Percentiles rank a stretch among this genome's conserved stretches.
These are phyloP conservation scores for Starmerella kuoi DNA, from an alignment of 805 yeast genomes.

Conservation along the genomic window DNA sequence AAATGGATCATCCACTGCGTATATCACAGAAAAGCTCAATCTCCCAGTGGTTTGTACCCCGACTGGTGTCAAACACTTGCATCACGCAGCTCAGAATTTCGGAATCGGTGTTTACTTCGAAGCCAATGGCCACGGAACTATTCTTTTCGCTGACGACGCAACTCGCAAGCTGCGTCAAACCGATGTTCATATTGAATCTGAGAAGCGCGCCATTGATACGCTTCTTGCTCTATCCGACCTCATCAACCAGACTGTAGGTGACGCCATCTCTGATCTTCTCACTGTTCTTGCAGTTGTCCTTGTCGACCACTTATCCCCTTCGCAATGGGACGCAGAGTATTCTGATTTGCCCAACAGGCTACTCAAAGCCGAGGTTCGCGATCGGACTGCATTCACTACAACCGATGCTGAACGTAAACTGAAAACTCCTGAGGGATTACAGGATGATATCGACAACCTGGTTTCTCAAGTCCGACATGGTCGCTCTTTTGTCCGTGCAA, in stretches of 20 bases:
- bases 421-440: constrained; percentile 66
- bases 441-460: constrained; percentile 51
- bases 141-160: constrained; percentile 53
- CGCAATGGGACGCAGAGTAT: constrained; percentile 65
- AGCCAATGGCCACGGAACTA: constrained; percentile 99
- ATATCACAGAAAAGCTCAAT: constrained; percentile 45
- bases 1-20: constrained; percentile 79
- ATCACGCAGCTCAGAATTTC: constrained; percentile 62
- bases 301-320: constrained; percentile 46
- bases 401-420: constrained; percentile 83
- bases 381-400: constrained; percentile 66
- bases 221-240: constrained; percentile 52
- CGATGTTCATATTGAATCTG: constrained; percentile 34
- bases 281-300: constrained; percentile 56
- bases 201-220: constrained; percentile 40
- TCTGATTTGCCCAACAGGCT: constrained; percentile 77
- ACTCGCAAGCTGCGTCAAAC: constrained; percentile 32
- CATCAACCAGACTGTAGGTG: constrained; percentile 97
- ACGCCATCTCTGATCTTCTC: constrained; percentile 85
- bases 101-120: constrained; percentile 93
- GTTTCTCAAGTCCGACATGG: constrained; percentile 49
- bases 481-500: constrained; percentile 88
- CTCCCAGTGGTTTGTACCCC: constrained; percentile 80
- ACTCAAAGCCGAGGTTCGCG: constrained; percentile 70
- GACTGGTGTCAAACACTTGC: constrained; percentile 94